phyloP scores from a whole-genome alignment of 768 basidiomycete genomes.

The Rhizopogon vulgaris region DNA sequence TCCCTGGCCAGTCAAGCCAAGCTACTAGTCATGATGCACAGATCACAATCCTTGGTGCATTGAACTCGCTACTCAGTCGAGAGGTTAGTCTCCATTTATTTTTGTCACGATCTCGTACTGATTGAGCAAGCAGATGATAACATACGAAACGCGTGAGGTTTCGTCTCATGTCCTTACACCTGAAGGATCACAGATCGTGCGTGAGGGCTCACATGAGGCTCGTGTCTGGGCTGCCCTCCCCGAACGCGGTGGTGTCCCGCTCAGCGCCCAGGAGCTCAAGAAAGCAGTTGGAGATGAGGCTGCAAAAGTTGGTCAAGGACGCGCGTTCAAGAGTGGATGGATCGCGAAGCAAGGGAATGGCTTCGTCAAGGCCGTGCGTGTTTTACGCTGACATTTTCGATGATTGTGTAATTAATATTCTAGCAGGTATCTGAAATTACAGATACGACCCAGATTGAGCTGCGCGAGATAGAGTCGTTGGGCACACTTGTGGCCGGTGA shows the following conservation, averaged over 20 bases:
- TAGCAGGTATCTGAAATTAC: slow-evolving; percentile 54
- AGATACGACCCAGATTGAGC: slow-evolving; percentile 70
- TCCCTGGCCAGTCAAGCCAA: slow-evolving; percentile 56
- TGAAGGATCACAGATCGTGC: slow-evolving; percentile 77
- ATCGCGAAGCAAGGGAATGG: slow-evolving; percentile 86
- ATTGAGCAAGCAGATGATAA: slow-evolving; percentile 61
- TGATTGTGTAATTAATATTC: slow-evolving; percentile 4
- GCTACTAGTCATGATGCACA: slow-evolving; percentile 73
- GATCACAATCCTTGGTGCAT: slow-evolving; percentile 77
- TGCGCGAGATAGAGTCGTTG: slow-evolving; percentile 66
- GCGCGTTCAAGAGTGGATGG: slow-evolving; percentile 98
- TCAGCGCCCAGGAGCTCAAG: slow-evolving; percentile 66
- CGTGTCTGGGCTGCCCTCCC: slow-evolving; percentile 88
- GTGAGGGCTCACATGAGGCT: slow-evolving; percentile 89
- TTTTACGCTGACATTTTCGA: neutral
- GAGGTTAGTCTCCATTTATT: slow-evolving; percentile 48
- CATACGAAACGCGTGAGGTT: slow-evolving; percentile 72
- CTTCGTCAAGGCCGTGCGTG: slow-evolving; percentile 77
- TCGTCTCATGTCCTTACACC: slow-evolving; percentile 67
- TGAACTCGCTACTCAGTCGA: slow-evolving; percentile 85
- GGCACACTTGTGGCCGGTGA: slow-evolving; percentile 74
- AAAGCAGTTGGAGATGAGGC: slow-evolving; percentile 77
- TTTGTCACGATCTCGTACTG: slow-evolving; percentile 6
- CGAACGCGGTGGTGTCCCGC: slow-evolving; percentile 59
- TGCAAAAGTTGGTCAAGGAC: slow-evolving; percentile 89